Evolutionary conservation across 768 basidiomycete species (phyloP).

Genomic region (Calocera cornea): DNA sequence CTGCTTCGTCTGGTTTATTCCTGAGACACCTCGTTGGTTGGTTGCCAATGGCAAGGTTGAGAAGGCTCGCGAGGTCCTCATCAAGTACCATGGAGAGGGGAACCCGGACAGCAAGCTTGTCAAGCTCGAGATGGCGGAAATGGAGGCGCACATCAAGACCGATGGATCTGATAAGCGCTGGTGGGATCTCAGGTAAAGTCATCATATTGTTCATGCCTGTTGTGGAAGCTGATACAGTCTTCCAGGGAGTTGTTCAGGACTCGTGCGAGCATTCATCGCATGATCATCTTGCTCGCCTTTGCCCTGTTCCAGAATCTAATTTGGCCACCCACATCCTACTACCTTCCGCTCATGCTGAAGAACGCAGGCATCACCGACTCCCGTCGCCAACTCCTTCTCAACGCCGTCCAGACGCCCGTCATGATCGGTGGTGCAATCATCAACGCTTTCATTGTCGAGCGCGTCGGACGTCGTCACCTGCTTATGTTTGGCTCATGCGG

Average conservation of each 20-base stretch:
- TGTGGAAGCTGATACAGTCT: not conserved
- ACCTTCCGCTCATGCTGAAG: constrained; percentile 23
- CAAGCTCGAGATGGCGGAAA: constrained; percentile 19
- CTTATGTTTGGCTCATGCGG: constrained; percentile 23
- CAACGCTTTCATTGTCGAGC: constrained; percentile 25
- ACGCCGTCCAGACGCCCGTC: constrained; percentile 23
- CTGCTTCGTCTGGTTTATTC: constrained; percentile 48
- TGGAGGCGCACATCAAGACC: constrained; percentile 17
- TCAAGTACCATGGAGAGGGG: constrained; percentile 12
- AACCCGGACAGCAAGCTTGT: constrained; percentile 19
- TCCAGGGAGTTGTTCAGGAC: constrained; percentile 13
- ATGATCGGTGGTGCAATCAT: constrained; percentile 26
- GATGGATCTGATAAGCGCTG: constrained; percentile 18
- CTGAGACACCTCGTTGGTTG: constrained; percentile 71
- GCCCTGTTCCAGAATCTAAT: constrained; percentile 18
- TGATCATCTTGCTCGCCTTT: constrained; percentile 13
- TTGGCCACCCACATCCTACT: constrained; percentile 22
- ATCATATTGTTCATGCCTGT: constrained; percentile 9
- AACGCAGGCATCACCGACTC: constrained; percentile 26
- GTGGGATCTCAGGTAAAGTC: constrained; percentile 17
- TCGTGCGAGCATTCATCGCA: constrained; percentile 15
- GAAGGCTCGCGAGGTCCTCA: constrained; percentile 13
- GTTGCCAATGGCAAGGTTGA: constrained; percentile 12
- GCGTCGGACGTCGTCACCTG: constrained; percentile 23
- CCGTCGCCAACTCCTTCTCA: constrained; percentile 20